Conservation (phyloP, 352 stramenopile genomes). For the Poterioochromonas sp. region DNA sequence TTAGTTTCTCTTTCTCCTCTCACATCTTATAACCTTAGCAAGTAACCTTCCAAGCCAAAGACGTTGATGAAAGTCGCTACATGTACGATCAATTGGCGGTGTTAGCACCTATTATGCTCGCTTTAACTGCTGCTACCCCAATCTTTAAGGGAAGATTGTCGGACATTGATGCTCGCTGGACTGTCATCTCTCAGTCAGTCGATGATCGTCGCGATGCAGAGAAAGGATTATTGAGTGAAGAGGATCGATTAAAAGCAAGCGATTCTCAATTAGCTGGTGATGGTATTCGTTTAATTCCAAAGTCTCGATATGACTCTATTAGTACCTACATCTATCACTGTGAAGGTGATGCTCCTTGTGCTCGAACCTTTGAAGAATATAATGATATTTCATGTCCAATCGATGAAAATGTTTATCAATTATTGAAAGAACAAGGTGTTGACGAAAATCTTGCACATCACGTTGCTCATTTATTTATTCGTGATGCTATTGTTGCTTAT, state of each 20-base stretch:
- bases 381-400: conserved; percentile 89
- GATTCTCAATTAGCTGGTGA: conserved; percentile 52
- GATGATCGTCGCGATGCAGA: conserved; percentile 82
- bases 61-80: conserved; percentile 94
- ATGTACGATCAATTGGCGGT: conserved; percentile 99
- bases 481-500: conserved; percentile 91
- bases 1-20: background rate
- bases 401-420: conserved; percentile 81
- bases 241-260: background rate
- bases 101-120: conserved; percentile 95
- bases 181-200: conserved; percentile 90
- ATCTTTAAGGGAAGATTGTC: conserved; percentile 84
- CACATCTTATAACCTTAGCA: conserved; percentile 51
- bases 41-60: conserved; percentile 93
- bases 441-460: conserved; percentile 89
- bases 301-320: conserved; percentile 75
- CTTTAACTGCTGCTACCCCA: conserved; percentile 93
- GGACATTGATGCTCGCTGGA: conserved; percentile 84
- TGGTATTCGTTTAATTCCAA: conserved; percentile 80
- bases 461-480: conserved; percentile 96
- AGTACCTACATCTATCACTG: conserved; percentile 28
- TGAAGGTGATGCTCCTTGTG: conserved; percentile 16
- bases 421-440: conserved; percentile 75
- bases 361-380: conserved; percentile 59
- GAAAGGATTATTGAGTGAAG: conserved; percentile 58